phyloP scores from a whole-genome alignment of 805 yeast genomes.

The Kuraishia cidri region DNA sequence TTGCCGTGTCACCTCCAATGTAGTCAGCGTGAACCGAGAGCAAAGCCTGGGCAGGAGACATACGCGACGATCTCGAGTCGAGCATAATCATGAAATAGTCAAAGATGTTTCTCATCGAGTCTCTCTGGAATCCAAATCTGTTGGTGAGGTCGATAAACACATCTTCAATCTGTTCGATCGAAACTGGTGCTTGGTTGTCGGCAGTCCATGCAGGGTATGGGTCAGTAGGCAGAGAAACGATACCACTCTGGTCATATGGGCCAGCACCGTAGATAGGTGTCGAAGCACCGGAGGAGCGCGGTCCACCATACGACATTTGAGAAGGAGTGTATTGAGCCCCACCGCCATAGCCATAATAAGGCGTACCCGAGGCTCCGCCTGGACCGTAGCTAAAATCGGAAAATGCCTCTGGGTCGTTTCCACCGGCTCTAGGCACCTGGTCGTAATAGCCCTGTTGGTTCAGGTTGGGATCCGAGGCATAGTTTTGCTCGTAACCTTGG shows the following conservation, averaged over 20 bases:
- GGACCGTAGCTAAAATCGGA: slow-evolving; percentile 53
- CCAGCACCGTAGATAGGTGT: slow-evolving; percentile 79
- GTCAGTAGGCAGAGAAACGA: slow-evolving; percentile 71
- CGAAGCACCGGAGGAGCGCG: slow-evolving; percentile 86
- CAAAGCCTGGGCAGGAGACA: slow-evolving; percentile 84
- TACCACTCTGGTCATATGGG: slow-evolving; percentile 29
- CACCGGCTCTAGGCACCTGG: slow-evolving; percentile 28
- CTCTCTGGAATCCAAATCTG: slow-evolving; percentile 87
- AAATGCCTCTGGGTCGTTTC: slow-evolving; percentile 44
- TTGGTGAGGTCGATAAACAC: slow-evolving; percentile 76
- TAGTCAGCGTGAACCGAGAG: slow-evolving; percentile 79
- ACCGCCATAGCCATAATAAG: slow-evolving; percentile 57
- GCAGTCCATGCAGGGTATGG: slow-evolving; percentile 99
- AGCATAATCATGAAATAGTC: slow-evolving; percentile 80
- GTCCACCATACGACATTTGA: slow-evolving; percentile 79
- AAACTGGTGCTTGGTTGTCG: slow-evolving; percentile 82
- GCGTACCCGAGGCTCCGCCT: slow-evolving; percentile 32
- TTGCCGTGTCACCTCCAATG: slow-evolving; percentile 82
- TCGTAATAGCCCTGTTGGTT: slow-evolving; percentile 41
- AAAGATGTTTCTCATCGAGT: slow-evolving; percentile 86
- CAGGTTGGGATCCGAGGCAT: slow-evolving; percentile 23
- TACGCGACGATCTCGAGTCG: slow-evolving; percentile 79
- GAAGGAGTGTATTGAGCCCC: slow-evolving; percentile 73
- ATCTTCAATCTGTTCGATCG: slow-evolving; percentile 81
- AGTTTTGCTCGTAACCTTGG: slow-evolving; percentile 29